A percentile compares a stretch with the other conserved stretches of the same genome.
Evolutionary conservation across 352 stramenopile species (phyloP).

Genomic region (Phytophthora kernoviae): DNA sequence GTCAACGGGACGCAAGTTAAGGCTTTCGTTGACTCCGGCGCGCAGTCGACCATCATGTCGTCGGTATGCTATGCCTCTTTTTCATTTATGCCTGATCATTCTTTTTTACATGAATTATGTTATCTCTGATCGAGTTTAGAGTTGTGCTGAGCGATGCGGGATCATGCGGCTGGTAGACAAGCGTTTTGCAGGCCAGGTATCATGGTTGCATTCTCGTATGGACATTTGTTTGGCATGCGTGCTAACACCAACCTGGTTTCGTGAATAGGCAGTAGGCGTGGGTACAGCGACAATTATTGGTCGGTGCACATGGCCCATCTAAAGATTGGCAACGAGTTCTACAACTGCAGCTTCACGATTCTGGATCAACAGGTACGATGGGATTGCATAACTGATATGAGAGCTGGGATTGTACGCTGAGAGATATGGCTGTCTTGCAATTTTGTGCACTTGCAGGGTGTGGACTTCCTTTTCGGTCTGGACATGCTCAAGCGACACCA

Average conservation of each 20-base stretch:
- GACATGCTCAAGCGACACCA: conserved; percentile 98
- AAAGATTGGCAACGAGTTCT: conserved; percentile 90
- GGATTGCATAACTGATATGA: not conserved
- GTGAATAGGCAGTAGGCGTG: conserved; percentile 90
- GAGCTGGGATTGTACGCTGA: not conserved
- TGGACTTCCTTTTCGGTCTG: conserved; percentile 98
- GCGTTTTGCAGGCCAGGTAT: conserved; percentile 87
- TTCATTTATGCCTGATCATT: not conserved
- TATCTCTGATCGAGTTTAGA: conserved; percentile 30
- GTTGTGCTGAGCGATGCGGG: conserved; percentile 89
- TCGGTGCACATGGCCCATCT: conserved; percentile 93
- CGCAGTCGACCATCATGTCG: conserved; percentile 94
- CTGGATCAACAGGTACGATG: conserved; percentile 72
- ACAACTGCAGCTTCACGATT: conserved; percentile 96
- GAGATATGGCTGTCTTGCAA: not conserved
- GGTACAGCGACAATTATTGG: conserved; percentile 97
- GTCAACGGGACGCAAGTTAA: conserved; percentile 87
- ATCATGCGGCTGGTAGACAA: conserved; percentile 92
- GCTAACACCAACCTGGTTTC: conserved; percentile 12
- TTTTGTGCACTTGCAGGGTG: conserved; percentile 59
- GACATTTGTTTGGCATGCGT: conserved; percentile 7
- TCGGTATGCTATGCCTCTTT: conserved; percentile 44
- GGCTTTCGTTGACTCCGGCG: conserved; percentile 91
- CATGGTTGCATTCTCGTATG: not conserved
- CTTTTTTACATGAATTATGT: not conserved